Evolutionary conservation across 2,329 filamentous ascomycete species (phyloP), one percentile per base, ranked within the genome.

Genomic region (Aspergillus sp.): DNA sequence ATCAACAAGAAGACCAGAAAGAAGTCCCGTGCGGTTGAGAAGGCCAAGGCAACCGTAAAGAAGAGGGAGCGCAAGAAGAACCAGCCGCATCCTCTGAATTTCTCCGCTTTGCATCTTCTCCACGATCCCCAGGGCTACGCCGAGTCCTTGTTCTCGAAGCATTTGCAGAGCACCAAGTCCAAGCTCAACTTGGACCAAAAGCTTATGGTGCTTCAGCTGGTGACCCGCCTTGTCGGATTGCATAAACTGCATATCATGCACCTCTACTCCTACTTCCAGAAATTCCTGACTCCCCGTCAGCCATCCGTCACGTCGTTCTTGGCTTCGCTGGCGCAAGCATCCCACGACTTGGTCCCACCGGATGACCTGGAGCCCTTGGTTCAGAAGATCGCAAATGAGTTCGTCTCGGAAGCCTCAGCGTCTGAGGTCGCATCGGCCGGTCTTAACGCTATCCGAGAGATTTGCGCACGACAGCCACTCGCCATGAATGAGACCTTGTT

Each of bases 1-100:
- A 96, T 98, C 80, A 98, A 97, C 82, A 99, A 98, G 80, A 99
- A 98, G 82, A 90, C 88, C 15, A 94, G 90, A 75, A 98, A 98
- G 82, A 89, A 91, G 67, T 86, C 89, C 55, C 90, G 89, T 69
- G 85, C 87, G 32, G 85, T 97, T 55, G 90, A 91, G 59, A 91
- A 88, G 74, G 95, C 95, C 0, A 85, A 92, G 3, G 86, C 88
- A n/a, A 91, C 89, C 65, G 85, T 97, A 43, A 96, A 92, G 80
- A 88, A 84, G 72, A 87, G 89, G 72, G 91, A 97, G 74, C 88
- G 88, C 72, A 96, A 96, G 82, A 97, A 97, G 85, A 87, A 87
- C 65, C 87, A 91, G 65, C 91, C 92, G 3, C 91, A 96, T 70
- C 88, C 90, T 1, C 85, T 99, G 65, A 99, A 99, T 80, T 99